Base-by-base conservation (phyloP, 2,329 filamentous ascomycete species). In the Rutstroemia sp. region DNA sequence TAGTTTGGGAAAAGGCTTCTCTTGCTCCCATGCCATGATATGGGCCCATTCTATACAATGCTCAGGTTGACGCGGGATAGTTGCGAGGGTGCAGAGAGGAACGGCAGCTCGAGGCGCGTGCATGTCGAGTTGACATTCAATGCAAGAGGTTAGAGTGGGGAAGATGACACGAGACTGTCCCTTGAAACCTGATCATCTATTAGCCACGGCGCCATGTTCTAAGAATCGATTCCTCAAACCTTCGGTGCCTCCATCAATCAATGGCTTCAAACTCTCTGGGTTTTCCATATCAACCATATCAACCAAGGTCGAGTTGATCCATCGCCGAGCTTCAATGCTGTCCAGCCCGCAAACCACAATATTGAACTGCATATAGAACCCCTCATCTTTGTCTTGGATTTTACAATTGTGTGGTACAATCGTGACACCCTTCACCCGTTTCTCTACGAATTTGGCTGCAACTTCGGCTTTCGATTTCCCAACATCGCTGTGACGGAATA, bases 41-140 rank as follows among this genome's bases (percentile, higher is more conserved):
- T 97, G 92, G 0, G 94, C 95, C 94, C 94, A 99, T 74, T 99
- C 94, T 67, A 99, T 89, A 71, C 94, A 99, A 74, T 99, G 94
- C 71, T 97, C 92, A 1, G 94, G 94, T 70, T 99, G 94, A 14
- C 94, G 88, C 9, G 94, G 94, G 63, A 99, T 97, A 18, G 90
- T 95, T 16, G 94, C 94, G 57, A 99, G 85, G 3, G 94, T 99
- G 72, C 94, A 99, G 27, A 99, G 86, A 1, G 94, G 94, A 0
- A 99, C 92, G 14, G 94, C 91, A n/a, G 91, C 89, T 53, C 92
- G 83, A n/a, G 94, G 95, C 0, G 94, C 92, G 71, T 97, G 92
- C 88, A 99, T 96, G 70, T 97, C 94, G 27, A 99, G 83, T 69
- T 99, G 94, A 69, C 94, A 99, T 75, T 99, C 94, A 67, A 99